Base-by-base conservation (phyloP, 805 yeast genomes). In the Lachancea sp. region DNA sequence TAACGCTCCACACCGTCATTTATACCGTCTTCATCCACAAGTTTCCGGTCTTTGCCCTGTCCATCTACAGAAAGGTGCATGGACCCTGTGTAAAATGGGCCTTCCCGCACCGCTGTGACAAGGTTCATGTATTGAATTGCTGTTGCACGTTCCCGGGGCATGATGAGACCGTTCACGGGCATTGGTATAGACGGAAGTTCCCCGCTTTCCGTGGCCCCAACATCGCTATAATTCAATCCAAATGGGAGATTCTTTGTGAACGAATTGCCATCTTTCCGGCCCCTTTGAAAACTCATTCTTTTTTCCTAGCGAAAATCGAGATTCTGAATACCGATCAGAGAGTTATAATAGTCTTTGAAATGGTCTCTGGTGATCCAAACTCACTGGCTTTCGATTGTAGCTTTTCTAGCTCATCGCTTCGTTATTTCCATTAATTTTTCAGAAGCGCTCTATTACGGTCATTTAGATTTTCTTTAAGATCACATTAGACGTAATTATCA, bases 1-100 rank as follows among this genome's bases (percentile, higher is more conserved):
- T 87, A 87, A 55, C 97, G 73, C 58, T 81, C 78, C 36, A 90
- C 75, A 1, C 91, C 89, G 59, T 86, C 95, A 44, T 72, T 71
- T 2, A 71, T 53, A 16, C 72, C 73, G 45, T 70, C 69, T 35
- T 58, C 73, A 29, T 68, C 61, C 31, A 64, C 55, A 25, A 59
- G 55, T n/a, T 49, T 44, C 34, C 59, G 59, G 38, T 62, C 60
- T 36, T 52, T 47, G 9, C 36, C 46, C 15, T 48, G 36, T 6
- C 42, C 43, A 16, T 41, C 41, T 16, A 60, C 57, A 27, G 68
- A 66, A 5, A 66, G 47, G 3, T 50, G 42, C 19, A 73, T 60
- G 1, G 76, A 64, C 0, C 88, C 89, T 0, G 88, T 75, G 55
- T 69, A 81, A 48, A 84, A 83, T 0, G 86, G 79, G 0, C 88